Conservation (phyloP, 768 basidiomycete species). For the Steccherinum ochraceum region DNA sequence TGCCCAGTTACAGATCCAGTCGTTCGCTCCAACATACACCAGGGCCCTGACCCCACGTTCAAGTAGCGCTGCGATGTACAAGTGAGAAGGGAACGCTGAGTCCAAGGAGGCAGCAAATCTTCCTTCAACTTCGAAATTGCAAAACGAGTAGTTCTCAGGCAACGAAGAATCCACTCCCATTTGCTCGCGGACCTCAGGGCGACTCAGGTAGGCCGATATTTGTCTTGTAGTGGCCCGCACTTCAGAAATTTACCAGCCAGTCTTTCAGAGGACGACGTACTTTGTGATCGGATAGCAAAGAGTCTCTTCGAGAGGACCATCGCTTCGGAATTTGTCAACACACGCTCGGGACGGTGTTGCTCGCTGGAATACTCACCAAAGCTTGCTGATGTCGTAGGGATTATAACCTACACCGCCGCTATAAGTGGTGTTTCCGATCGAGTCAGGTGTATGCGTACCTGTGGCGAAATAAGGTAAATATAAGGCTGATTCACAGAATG, state of each 20-base stretch:
- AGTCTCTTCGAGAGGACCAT: not conserved
- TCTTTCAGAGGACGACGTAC: too few relatives aligned
- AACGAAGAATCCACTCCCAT: constrained; percentile 59
- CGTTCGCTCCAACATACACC: constrained; percentile 47
- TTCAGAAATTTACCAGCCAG: too few relatives aligned
- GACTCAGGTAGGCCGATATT: constrained; percentile 56
- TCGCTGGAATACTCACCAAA: constrained; percentile 38
- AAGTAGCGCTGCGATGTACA: constrained; percentile 43
- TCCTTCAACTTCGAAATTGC: constrained; percentile 39
- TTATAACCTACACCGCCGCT: constrained; percentile 37
- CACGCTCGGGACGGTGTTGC: too few relatives aligned
- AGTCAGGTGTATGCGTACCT: constrained; percentile 47
- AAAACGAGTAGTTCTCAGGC: constrained; percentile 21
- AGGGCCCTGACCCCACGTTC: constrained; percentile 45
- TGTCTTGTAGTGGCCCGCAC: too few relatives aligned
- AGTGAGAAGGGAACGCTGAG: constrained; percentile 14
- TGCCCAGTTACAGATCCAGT: constrained; percentile 54
- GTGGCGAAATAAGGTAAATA: constrained; percentile 16
- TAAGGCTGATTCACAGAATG: constrained; percentile 30
- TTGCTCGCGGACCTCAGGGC: constrained; percentile 39
- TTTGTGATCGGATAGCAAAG: constrained; percentile 2
- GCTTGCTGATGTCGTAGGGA: constrained; percentile 63
- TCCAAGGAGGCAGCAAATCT: constrained; percentile 22
- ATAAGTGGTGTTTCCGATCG: constrained; percentile 57
- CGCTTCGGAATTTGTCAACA: too few relatives aligned